phyloP scores from a whole-genome alignment of 2,329 filamentous ascomycete genomes.

The Aspergillus puulaauensis region DNA sequence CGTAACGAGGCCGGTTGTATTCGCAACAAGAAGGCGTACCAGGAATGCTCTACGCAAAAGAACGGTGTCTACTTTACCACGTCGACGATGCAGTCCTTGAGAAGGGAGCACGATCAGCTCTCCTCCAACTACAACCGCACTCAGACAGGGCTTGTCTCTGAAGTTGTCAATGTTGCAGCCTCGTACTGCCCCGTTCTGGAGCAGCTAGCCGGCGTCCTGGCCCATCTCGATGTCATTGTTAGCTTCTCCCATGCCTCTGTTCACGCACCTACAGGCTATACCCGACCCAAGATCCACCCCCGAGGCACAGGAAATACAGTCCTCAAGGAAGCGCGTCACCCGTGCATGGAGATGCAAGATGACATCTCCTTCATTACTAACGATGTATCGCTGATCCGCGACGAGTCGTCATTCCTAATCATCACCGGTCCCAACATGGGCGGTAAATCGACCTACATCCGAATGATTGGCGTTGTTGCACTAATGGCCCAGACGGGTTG shows the following conservation, averaged over 20 bases:
- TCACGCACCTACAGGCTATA: slow-evolving; percentile 88
- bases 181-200: slow-evolving; percentile 95
- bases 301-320: slow-evolving; percentile 85
- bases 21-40: slow-evolving; percentile 83
- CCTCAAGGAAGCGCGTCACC: slow-evolving; percentile 90
- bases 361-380: slow-evolving; percentile 99
- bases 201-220: slow-evolving; percentile 80
- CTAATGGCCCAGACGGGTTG: slow-evolving; percentile 96
- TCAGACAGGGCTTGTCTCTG: slow-evolving; percentile 83
- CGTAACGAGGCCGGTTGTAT: slow-evolving; percentile 89
- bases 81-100: slow-evolving; percentile 71
- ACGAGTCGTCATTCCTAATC: slow-evolving; percentile 84
- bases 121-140: slow-evolving; percentile 94
- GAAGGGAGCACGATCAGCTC: slow-evolving; percentile 89
- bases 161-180: slow-evolving; percentile 89
- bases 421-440: slow-evolving; percentile 99
- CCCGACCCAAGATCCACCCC: slow-evolving; percentile 84
- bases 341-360: slow-evolving; percentile 98
- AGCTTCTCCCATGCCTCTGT: slow-evolving; percentile 91
- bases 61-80: slow-evolving; percentile 99
- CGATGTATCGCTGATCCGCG: slow-evolving; percentile 78
- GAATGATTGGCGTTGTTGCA: slow-evolving; percentile 93
- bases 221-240: slow-evolving; percentile 92
- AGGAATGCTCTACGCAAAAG: slow-evolving; percentile 97
- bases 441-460: slow-evolving; percentile 97